phyloP scores from a whole-genome alignment of 768 basidiomycete genomes.

The Rhodotorula babjevae region DNA sequence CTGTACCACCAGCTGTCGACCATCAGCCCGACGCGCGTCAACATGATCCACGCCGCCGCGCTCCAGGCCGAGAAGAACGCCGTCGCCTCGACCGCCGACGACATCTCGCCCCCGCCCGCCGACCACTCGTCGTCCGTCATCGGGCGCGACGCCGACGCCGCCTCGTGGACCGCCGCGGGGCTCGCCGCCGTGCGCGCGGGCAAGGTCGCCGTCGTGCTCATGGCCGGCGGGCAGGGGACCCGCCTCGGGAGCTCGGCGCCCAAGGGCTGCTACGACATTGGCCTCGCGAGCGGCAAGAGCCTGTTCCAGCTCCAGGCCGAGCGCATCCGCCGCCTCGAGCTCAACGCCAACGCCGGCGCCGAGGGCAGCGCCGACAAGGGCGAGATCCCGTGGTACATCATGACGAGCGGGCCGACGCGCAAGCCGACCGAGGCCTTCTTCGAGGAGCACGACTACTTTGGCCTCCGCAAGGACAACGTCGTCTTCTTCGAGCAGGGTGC shows the following conservation, averaged over 20 bases:
- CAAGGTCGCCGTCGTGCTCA: constrained; percentile 87
- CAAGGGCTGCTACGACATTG: constrained; percentile 98
- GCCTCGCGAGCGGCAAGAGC: constrained; percentile 82
- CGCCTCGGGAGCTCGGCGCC: constrained; percentile 85
- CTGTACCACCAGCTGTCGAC: constrained; percentile 68
- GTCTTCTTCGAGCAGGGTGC: constrained; percentile 95
- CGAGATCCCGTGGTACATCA: constrained; percentile 89
- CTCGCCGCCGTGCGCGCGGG: constrained; percentile 73
- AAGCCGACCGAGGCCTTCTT: constrained; percentile 82
- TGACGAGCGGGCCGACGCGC: constrained; percentile 96
- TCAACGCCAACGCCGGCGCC: constrained; percentile 44
- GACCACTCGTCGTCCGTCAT: constrained; percentile 64
- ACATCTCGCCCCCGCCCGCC: constrained; percentile 76
- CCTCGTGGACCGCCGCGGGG: constrained; percentile 72
- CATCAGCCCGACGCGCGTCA: constrained; percentile 85
- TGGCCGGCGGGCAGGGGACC: constrained; percentile 98
- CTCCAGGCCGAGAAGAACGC: constrained; percentile 61
- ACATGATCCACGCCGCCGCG: constrained; percentile 76
- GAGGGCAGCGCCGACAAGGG: constrained; percentile 49
- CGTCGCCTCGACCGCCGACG: constrained; percentile 49
- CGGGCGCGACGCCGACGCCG: constrained; percentile 56
- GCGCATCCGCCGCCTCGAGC: constrained; percentile 80
- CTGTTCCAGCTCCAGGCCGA: constrained; percentile 98
- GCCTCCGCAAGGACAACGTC: constrained; percentile 71
- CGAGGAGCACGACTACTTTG: constrained; percentile 69